phyloP scores from a whole-genome alignment of 2,329 filamentous ascomycete genomes.

The Diaporthe aspalathi region DNA sequence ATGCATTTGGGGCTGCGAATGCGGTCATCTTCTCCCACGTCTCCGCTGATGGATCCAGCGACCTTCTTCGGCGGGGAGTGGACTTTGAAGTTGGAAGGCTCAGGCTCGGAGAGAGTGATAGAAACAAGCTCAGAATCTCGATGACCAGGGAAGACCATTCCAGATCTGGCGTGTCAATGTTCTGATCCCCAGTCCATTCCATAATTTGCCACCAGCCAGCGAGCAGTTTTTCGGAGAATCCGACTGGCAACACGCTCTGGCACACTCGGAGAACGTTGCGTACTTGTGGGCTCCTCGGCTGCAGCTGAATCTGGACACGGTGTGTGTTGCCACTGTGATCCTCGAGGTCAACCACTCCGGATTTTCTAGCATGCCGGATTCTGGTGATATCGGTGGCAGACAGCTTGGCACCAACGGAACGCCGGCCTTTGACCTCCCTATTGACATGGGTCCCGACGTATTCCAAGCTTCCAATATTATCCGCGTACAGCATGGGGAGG shows the following conservation, averaged over 20 bases:
- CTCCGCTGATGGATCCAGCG: slow-evolving; percentile 30
- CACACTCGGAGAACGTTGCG: slow-evolving; percentile 70
- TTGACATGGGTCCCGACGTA: slow-evolving; percentile 64
- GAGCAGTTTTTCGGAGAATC: slow-evolving; percentile 70
- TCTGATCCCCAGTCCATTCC: slow-evolving; percentile 71
- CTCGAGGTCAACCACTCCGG: slow-evolving; percentile 73
- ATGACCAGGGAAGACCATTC: slow-evolving; percentile 79
- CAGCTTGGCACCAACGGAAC: slow-evolving; percentile 59
- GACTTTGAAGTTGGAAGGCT: slow-evolving; percentile 30
- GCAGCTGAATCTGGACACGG: slow-evolving; percentile 74
- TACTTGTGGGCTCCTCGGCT: slow-evolving; percentile 73
- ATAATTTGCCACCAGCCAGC: slow-evolving; percentile 80
- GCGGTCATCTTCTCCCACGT: slow-evolving; percentile 55
- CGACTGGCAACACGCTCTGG: slow-evolving; percentile 71
- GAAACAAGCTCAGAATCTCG: slow-evolving; percentile 71
- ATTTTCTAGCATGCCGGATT: slow-evolving; percentile 67
- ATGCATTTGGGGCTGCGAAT: slow-evolving; percentile 60
- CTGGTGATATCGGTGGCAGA: slow-evolving; percentile 61
- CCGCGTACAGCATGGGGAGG: slow-evolving; percentile 69
- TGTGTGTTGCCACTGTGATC: slow-evolving; percentile 73
- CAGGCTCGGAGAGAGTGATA: slow-evolving; percentile 57
- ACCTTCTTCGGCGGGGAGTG: slow-evolving; percentile 53
- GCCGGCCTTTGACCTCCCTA: slow-evolving; percentile 62
- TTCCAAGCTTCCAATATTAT: slow-evolving; percentile 70
- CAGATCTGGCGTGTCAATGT: slow-evolving; percentile 58